Conservation (phyloP, 2,329 filamentous ascomycete species). For the Amauroascus verrucosus region DNA sequence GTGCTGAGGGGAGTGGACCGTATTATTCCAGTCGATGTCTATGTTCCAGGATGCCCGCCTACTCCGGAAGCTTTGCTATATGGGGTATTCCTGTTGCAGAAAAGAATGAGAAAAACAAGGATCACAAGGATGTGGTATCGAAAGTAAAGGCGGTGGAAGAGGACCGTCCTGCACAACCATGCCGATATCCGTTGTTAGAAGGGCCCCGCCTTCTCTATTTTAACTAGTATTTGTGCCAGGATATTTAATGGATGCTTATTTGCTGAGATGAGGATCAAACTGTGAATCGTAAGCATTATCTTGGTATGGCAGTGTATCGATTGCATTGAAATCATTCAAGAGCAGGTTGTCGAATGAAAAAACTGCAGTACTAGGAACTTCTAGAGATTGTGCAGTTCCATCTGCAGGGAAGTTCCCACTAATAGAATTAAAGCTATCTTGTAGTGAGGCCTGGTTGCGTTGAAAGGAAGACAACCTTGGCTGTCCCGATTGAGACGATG, state of each 20-base stretch:
- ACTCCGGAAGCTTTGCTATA: constrained; percentile 45
- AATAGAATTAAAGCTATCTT: neutral
- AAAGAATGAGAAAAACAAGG: constrained; percentile 55
- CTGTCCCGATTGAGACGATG: neutral
- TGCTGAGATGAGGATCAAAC: neutral
- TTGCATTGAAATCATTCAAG: neutral
- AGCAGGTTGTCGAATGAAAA: neutral
- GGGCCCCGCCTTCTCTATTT: neutral
- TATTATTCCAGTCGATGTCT: constrained; percentile 69
- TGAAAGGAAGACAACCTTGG: neutral
- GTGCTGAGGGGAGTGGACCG: constrained; percentile 66
- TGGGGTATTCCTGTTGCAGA: constrained; percentile 64
- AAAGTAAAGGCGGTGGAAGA: constrained; percentile 25
- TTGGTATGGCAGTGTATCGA: neutral
- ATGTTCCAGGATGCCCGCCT: constrained; percentile 61
- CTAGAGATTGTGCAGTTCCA: neutral
- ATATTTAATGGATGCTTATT: neutral
- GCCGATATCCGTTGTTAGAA: neutral
- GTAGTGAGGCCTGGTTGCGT: neutral
- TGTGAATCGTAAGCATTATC: neutral
- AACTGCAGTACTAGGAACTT: neutral
- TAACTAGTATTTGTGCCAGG: neutral
- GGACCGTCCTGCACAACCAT: too few relatives aligned
- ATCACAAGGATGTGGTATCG: constrained; percentile 46
- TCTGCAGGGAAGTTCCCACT: neutral